phyloP scores from a whole-genome alignment of 352 stramenopile species.

The Peronospora destructor region DNA sequence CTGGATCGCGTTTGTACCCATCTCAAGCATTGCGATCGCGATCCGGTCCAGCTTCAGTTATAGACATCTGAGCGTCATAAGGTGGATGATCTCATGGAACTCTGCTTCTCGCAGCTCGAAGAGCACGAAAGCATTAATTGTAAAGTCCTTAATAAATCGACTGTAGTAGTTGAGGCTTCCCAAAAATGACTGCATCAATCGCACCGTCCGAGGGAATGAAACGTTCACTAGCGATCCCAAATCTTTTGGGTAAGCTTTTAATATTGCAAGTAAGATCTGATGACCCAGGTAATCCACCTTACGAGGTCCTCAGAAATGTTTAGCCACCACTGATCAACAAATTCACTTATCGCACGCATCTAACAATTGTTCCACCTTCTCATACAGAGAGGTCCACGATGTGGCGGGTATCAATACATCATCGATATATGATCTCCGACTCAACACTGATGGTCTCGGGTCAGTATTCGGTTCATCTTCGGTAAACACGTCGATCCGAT shows the following conservation, averaged over 20 bases:
- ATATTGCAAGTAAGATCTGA: no score
- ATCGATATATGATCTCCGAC: no score
- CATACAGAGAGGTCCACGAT: no score
- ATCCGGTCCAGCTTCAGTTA: no score
- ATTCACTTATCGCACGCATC: not conserved
- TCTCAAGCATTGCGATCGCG: no score
- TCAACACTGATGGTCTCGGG: no score
- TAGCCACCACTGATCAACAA: not conserved
- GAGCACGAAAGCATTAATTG: not conserved
- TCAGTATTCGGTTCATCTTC: no score
- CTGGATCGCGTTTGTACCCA: no score
- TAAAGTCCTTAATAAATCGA: slow-evolving; percentile 1
- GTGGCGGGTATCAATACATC: no score
- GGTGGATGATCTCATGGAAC: not conserved
- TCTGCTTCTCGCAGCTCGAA: not conserved
- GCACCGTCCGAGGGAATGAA: not conserved
- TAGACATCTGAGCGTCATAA: not conserved
- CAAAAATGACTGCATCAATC: slow-evolving; percentile 1
- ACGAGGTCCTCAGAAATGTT: not conserved
- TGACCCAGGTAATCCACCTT: no score
- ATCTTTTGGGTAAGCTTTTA: no score
- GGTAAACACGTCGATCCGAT: not conserved
- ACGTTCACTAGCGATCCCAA: not conserved
- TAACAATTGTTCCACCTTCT: not conserved
- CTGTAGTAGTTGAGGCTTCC: slow-evolving; percentile 1